Conservation (phyloP, 345 rosid species). For the Lepidium didymum region DNA sequence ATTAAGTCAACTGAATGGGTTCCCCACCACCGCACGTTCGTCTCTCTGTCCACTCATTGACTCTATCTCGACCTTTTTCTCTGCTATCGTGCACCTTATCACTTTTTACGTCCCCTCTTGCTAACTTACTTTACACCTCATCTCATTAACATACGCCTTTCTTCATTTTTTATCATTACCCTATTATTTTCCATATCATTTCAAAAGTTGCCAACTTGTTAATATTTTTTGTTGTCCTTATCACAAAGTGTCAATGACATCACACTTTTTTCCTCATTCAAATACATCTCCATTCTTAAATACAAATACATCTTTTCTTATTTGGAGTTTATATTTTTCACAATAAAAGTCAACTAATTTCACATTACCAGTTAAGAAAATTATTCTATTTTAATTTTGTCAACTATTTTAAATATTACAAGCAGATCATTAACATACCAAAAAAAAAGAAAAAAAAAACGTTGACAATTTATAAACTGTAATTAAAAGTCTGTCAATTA, state of each 20-base stretch:
- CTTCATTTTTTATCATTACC: neutral
- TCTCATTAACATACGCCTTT: constrained; percentile 5
- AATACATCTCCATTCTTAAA: neutral
- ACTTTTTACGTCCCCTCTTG: neutral
- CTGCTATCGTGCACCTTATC: constrained; percentile 12
- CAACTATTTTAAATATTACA: constrained; percentile 8
- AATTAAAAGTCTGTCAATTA: neutral
- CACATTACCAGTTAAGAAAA: no score
- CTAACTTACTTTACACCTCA: constrained; percentile 12
- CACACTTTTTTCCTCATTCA: constrained; percentile 6
- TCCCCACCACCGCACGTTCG: constrained; percentile 34
- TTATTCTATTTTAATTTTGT: neutral
- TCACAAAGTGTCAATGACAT: constrained; percentile 17
- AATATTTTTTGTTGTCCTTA: constrained; percentile 2
- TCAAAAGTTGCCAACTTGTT: constrained; percentile 14
- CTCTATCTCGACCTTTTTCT: constrained; percentile 13
- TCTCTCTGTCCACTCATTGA: constrained; percentile 28
- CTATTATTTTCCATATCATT: constrained; percentile 12
- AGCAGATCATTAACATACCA: neutral
- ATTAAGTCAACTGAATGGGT: constrained; percentile 23
- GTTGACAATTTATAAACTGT: neutral
- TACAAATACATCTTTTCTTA: neutral
- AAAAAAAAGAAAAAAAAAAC: neutral
- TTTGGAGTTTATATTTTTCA: neutral
- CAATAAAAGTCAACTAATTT: neutral